phyloP scores from a whole-genome alignment of 371 early-diverging fungal genomes.

The Mucor irregularis region DNA sequence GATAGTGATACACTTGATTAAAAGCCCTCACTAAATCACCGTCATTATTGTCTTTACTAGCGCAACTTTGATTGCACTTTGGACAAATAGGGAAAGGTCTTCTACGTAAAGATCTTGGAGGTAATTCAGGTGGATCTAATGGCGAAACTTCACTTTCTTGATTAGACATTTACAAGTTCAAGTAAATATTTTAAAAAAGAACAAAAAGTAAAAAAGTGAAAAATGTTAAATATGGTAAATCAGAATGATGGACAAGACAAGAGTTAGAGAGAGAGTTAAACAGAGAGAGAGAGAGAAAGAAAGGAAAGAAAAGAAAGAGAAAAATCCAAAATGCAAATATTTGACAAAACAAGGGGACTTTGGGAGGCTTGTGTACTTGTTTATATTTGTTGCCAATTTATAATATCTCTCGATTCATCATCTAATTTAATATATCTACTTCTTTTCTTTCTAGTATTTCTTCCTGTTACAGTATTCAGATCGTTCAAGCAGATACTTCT shows the following conservation, averaged over 20 bases:
- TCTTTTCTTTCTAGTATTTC: constrained; percentile 9
- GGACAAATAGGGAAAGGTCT: constrained; percentile 14
- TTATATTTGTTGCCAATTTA: constrained; percentile 7
- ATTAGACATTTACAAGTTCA: not conserved
- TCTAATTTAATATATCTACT: constrained; percentile 13
- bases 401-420: constrained; percentile 13
- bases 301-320: not conserved
- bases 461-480: constrained; percentile 16
- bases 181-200: not conserved
- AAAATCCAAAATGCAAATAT: constrained; percentile 7
- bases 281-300: not conserved
- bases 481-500: constrained; percentile 23
- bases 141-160: not conserved
- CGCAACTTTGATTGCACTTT: constrained; percentile 14
- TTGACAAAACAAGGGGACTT: constrained; percentile 10
- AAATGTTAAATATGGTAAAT: not conserved
- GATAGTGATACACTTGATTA: constrained; percentile 76
- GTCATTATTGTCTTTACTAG: constrained; percentile 18
- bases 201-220: not conserved
- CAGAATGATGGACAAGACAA: not conserved
- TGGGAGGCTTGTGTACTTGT: constrained; percentile 9
- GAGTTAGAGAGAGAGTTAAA: not conserved
- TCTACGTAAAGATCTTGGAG: constrained; percentile 6
- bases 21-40: constrained; percentile 83
- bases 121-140: not conserved